Evolutionary conservation across 2,329 filamentous ascomycete genomes (phyloP).

Genomic region (Colletotrichum noveboracense): DNA sequence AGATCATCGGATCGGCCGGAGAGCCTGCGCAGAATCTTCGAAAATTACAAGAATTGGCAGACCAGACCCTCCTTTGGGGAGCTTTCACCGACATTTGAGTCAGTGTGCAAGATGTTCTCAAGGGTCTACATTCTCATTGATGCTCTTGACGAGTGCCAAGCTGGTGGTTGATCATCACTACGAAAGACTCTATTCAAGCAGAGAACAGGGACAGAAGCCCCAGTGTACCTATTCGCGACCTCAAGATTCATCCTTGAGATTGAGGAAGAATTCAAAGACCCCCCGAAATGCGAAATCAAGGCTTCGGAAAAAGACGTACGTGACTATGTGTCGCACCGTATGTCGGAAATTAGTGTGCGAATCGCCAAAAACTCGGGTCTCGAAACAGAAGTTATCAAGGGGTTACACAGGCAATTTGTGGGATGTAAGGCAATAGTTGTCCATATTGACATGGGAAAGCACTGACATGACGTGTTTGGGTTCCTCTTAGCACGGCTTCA

Average conservation of each 20-base stretch:
- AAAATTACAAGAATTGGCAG: conserved; percentile 31
- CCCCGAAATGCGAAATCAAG: no score
- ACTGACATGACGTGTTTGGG: not conserved
- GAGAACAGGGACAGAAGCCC: not conserved
- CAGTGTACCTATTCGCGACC: not conserved
- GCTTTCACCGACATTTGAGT: no score
- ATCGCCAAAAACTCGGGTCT: not conserved
- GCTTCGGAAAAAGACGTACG: no score
- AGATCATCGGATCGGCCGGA: no score
- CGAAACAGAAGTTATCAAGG: not conserved
- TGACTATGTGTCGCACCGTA: no score
- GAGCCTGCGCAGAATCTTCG: conserved; percentile 23
- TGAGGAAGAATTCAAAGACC: no score
- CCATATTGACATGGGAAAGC: not conserved
- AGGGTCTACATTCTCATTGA: conserved; percentile 29
- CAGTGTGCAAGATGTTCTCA: not conserved
- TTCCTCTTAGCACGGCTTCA: not conserved
- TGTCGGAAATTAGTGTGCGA: not conserved
- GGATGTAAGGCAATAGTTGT: not conserved
- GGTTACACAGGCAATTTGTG: not conserved
- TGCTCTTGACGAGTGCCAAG: conserved; percentile 29
- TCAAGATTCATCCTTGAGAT: not conserved
- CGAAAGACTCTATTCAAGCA: not conserved
- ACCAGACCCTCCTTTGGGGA: not conserved
- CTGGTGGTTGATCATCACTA: not conserved